Evolutionary conservation across 208 protist genomes (phyloP).

Genomic region (Acanthamoeba rhysodes): DNA sequence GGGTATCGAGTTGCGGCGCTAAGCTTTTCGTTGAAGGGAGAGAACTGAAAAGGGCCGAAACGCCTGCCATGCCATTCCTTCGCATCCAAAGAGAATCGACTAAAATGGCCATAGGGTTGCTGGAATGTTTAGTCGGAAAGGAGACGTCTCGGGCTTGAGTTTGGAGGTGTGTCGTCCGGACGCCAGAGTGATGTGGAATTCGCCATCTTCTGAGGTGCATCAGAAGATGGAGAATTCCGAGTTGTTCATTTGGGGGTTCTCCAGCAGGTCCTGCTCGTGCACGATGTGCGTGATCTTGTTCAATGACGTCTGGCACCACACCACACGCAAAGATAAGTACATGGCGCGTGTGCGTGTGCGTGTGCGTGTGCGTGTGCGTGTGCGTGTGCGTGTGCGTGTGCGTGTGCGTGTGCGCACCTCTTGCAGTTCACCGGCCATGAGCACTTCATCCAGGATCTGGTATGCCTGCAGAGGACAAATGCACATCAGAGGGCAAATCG

Average conservation of each 20-base stretch:
- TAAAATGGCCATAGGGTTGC: no score
- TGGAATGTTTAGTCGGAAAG: no score
- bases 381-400: background rate
- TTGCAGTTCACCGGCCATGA: constrained; percentile 98
- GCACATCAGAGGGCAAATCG: background rate
- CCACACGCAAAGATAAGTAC: background rate
- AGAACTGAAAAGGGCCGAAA: no score
- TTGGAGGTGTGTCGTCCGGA: no score
- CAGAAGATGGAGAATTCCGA: constrained; percentile 66
- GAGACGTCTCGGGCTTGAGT: no score
- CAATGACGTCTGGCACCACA: background rate
- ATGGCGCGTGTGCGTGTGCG: background rate
- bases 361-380: background rate
- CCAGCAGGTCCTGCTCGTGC: constrained; percentile 50
- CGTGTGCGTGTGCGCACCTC: constrained; percentile 89
- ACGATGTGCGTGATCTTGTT: constrained; percentile 62
- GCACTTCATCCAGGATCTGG: constrained; percentile 99
- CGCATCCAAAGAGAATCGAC: no score
- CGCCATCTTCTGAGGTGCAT: no score
- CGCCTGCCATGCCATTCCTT: no score
- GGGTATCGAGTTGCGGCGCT: no score
- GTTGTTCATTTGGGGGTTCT: constrained; percentile 56
- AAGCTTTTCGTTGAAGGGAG: no score
- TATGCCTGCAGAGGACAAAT: constrained; percentile 92
- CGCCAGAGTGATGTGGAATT: no score